Percentiles rank a stretch among this genome's conserved stretches.
These are phyloP conservation scores for Blastocystis sp. DNA, from an alignment of 352 stramenopile species.

Conservation along the genomic window DNA sequence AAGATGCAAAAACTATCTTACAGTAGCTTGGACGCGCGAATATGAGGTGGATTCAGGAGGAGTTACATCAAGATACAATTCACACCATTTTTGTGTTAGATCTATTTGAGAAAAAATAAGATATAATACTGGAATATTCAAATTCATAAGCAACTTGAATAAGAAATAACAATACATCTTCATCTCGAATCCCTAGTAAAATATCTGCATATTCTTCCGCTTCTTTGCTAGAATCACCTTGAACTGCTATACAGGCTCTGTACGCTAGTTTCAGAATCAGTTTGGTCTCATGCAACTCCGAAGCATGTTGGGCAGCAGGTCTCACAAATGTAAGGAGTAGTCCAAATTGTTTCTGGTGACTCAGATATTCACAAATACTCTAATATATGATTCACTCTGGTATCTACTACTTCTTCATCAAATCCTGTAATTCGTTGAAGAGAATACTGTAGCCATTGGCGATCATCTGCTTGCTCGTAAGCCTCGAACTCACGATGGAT, in stretches of 20 bases:
- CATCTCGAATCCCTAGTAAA: background rate
- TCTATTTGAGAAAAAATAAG: background rate
- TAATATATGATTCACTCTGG: no score
- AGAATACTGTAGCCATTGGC: background rate
- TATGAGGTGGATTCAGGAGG: background rate
- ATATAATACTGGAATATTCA: background rate
- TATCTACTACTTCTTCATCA: background rate
- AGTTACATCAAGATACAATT: background rate
- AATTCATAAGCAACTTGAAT: background rate
- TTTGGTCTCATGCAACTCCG: background rate
- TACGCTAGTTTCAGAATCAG: background rate
- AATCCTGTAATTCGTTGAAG: background rate
- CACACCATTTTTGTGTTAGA: background rate
- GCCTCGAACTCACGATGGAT: background rate
- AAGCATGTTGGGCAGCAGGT: background rate
- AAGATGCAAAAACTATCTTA: background rate
- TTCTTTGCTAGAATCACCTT: background rate
- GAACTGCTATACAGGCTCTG: background rate
- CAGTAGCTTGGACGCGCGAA: background rate
- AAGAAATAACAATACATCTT: background rate
- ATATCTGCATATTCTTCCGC: background rate
- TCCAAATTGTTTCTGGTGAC: background rate
- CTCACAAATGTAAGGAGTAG: background rate
- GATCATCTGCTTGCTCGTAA: background rate
- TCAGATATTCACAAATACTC: background rate